Base-by-base conservation (phyloP, 805 yeast species). In the Cyberlindnera veronae region DNA sequence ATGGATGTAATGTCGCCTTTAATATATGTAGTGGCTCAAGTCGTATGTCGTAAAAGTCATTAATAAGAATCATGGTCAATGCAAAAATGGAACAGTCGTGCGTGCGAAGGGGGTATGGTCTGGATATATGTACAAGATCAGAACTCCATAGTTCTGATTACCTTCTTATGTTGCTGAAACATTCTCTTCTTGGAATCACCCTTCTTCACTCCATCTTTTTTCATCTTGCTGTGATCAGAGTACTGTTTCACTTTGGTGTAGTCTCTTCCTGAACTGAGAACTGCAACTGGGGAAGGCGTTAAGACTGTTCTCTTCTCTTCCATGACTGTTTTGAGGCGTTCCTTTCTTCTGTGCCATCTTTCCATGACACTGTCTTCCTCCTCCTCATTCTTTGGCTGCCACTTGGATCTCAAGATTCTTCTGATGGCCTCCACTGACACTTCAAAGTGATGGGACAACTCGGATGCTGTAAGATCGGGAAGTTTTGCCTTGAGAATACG, bases 401-500 rank as follows among this genome's bases (percentile, higher is more conserved):
- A 90, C 28, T 72, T 77, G 5, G 91, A 80, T 56, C 77, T 80
- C 48, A 90, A 58, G 15, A 90, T 87, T 47, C 95, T 73, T 43
- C 95, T 68, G 3, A 89, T 74, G 0, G 90, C 85, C 50, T 89
- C 95, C 1, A 95, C 91, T 1, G 93, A 83, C 5, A 87, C 71
- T 35, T 73, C 67, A 61, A 83, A 89, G 54, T 72, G 73, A 23
- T 72, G 66, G 0, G 88, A 82, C 6, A 90, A 58, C 31, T 77
- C 81, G 3, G 66, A 64, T 3, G 81, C 71, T 4, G 73, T 75
- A 38, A 84, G 48, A n/a, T 74, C 69, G 0, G 96, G 96, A 46
- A 66, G 54, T 21, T 71, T 65, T 12, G 61, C 61, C 50, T 78
- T 83, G 34, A 88, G 51, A 5, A 67, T 57, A 39, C 84, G 64